Conservation (phyloP, 2,329 filamentous ascomycete genomes). For the Xylariaceae sp. region DNA sequence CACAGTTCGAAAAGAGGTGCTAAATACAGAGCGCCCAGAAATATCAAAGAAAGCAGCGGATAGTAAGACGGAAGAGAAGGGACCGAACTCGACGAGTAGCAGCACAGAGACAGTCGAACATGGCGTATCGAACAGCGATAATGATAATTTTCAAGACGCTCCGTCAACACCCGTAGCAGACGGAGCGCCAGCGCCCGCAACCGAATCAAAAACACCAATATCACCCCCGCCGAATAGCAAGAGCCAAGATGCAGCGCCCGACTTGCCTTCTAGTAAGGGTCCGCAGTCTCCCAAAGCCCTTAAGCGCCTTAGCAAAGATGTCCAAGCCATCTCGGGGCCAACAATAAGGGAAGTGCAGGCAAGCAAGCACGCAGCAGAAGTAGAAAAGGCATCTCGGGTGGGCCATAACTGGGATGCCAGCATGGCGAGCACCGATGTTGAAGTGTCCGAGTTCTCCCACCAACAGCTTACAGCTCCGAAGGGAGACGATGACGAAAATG, state of each 20-base stretch:
- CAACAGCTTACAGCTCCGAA: constrained; percentile 71
- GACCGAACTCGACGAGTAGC: constrained; percentile 25
- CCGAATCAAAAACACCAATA: constrained; percentile 36
- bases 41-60: constrained; percentile 9
- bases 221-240: constrained; percentile 28
- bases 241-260: constrained; percentile 4
- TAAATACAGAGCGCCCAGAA: neutral
- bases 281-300: constrained; percentile 12
- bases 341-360: constrained; percentile 39
- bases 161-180: constrained; percentile 43
- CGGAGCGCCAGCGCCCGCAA: constrained; percentile 26
- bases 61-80: constrained; percentile 17
- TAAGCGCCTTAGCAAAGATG: constrained; percentile 29
- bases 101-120: constrained; percentile 30
- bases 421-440: constrained; percentile 44
- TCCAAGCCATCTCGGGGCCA: constrained; percentile 40
- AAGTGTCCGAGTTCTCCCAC: constrained; percentile 86
- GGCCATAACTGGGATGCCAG: constrained; percentile 48
- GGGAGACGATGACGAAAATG: constrained; percentile 59
- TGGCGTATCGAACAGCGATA: constrained; percentile 44
- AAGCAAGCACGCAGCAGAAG: constrained; percentile 36
- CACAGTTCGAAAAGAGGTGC: neutral
- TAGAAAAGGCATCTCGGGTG: constrained; percentile 28
- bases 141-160: constrained; percentile 49
- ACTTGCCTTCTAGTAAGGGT: constrained; percentile 15